A percentile compares a stretch with the other conserved stretches of the same genome.
phyloP scores from a whole-genome alignment of 2,329 filamentous ascomycete genomes.

The Colletotrichum somersetense region DNA sequence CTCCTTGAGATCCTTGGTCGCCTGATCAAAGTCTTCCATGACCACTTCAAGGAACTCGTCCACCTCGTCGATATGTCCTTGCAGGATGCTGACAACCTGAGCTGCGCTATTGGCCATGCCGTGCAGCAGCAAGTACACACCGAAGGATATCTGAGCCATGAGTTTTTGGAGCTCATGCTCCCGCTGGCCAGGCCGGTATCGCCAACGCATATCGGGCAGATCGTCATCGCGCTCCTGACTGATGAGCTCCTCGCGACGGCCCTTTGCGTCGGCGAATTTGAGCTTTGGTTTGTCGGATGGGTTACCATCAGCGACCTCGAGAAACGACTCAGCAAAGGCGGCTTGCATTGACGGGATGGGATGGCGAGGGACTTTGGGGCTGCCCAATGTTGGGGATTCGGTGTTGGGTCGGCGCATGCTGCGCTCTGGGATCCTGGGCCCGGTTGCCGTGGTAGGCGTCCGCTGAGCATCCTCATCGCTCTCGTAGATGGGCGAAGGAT shows the following conservation, averaged over 20 bases:
- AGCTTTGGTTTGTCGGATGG: conserved; percentile 64
- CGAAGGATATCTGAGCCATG: conserved; percentile 92
- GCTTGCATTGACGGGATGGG: conserved; percentile 82
- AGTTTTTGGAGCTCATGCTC: conserved; percentile 93
- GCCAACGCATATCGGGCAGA: conserved; percentile 81
- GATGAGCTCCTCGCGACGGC: conserved; percentile 75
- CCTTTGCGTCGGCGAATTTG: conserved; percentile 67
- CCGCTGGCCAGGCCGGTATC: conserved; percentile 78
- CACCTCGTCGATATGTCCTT: conserved; percentile 92
- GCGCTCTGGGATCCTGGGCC: conserved; percentile 38
- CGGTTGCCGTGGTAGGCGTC: conserved; percentile 37
- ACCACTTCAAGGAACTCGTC: conserved; percentile 91
- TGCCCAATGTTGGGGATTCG: conserved; percentile 28
- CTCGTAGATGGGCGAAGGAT: conserved; percentile 25
- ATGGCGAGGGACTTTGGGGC: conserved; percentile 62
- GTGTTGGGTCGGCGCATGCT: conserved; percentile 33
- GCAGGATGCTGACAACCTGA: conserved; percentile 89
- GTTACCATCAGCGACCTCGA: conserved; percentile 72
- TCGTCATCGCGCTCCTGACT: conserved; percentile 76
- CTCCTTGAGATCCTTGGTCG: conserved; percentile 82
- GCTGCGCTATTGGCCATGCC: conserved; percentile 88
- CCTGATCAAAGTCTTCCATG: conserved; percentile 85
- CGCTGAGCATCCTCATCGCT: conserved; percentile 39
- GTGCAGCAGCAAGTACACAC: conserved; percentile 87
- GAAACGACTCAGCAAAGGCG: conserved; percentile 85